phyloP scores from a whole-genome alignment of 225 moss, liverwort and hornwort species.

The Climacium dendroides region DNA sequence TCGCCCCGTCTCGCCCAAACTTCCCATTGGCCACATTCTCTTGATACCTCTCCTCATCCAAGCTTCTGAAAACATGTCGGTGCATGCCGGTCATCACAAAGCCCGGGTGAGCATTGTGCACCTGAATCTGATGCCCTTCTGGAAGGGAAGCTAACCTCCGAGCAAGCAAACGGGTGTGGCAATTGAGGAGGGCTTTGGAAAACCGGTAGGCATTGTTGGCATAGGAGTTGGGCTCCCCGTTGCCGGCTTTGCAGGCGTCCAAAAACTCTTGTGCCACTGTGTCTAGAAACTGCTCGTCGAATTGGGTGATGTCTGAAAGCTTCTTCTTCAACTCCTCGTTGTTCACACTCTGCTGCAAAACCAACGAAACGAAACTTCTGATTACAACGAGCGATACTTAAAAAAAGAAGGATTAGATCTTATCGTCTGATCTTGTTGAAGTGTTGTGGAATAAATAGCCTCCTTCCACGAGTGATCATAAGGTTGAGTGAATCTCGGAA shows the following conservation, averaged over 20 bases:
- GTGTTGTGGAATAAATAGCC: neutral
- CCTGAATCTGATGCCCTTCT: neutral
- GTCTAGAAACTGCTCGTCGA: constrained; percentile 1
- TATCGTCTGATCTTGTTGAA: neutral
- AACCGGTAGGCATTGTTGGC: neutral
- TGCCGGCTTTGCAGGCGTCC: constrained; percentile 10
- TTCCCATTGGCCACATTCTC: neutral
- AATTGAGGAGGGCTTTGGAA: neutral
- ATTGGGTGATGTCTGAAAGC: constrained; percentile 5
- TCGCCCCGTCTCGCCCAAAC: neutral
- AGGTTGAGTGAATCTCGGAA: neutral
- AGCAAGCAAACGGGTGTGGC: neutral
- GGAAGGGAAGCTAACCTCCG: neutral
- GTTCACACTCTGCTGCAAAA: neutral
- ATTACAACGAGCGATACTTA: neutral
- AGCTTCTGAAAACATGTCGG: neutral
- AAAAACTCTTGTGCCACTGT: constrained; percentile 8
- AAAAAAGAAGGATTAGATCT: neutral
- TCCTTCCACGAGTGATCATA: neutral
- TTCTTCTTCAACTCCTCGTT: constrained; percentile 9
- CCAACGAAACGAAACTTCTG: no score
- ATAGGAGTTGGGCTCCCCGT: neutral
- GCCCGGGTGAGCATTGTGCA: neutral
- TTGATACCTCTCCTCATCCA: neutral
- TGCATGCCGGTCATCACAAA: neutral